Base-by-base conservation (phyloP, 2,329 filamentous ascomycete genomes). In the Aspergillus intermedius region DNA sequence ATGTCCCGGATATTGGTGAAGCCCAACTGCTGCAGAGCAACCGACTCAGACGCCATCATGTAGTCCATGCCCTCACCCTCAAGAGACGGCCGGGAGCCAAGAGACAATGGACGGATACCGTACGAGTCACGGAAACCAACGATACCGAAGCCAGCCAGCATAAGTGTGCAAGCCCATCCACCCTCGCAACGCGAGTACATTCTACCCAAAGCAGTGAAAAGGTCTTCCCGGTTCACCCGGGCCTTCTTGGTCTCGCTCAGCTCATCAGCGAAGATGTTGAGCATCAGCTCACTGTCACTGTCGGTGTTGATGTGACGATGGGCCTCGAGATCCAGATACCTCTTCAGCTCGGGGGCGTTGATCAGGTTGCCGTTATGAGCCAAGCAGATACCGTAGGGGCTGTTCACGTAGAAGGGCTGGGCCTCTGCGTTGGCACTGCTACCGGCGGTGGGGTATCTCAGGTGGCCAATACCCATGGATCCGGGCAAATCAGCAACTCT, bases 341-440 rank as follows among this genome's bases (percentile, higher is more conserved):
- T 71, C 65, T 80, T 82, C 43, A 94, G 75, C 46, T 87, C 82
- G 2, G 77, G 77, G 4, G 84, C 81, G 63, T 94, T 89, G 74
- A 94, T 87, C 42, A 95, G 76, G 70, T 95, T 95, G 51, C 91
- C 90, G 63, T 95, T 95, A 71, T 93, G 85, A 19, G 84, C 80
- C 65, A 93, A 80, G 61, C 80, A 87, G 59, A 94, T 86, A 43
- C 89, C 89, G 64, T 89, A 93, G 1, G 88, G 88, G 49, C 79
- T 81, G 74, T 95, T 95, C 60, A 93, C 88, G 65, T 93, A 95
- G 69, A 96, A 95, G 0, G 91, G 91, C 70, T 95, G 90, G 9
- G 88, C 88, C 70, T 95, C 89, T 6, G 88, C 84, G 62, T 88
- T 91, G 50, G 82, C 82, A 57, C 85, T 87, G 66, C 84, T 93